Evolutionary conservation across 805 yeast genomes (phyloP), one percentile per base, ranked within the genome.

Genomic region (Candida railenensis): DNA sequence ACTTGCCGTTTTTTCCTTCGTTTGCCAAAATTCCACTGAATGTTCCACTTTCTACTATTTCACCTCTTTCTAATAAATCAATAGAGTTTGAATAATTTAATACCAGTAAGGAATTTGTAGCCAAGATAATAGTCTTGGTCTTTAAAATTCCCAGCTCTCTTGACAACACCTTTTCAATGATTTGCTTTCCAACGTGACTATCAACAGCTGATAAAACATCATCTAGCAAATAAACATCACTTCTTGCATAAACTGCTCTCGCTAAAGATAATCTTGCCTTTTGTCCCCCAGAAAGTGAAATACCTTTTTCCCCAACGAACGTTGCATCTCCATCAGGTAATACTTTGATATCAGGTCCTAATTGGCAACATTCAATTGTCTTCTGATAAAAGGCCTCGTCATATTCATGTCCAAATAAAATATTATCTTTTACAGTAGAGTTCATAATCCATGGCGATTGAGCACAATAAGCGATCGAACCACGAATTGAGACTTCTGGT

Each of bases 151-250:
- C 87, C 5, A 50, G 49, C 37, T 55, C 59, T 32, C 73, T 68
- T 15, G 81, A 57, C 43, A 66, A 54, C 14, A 82, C 85, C 34
- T 72, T 55, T 4, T 77, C 68, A 51, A 79, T 74, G 44, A 82
- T 76, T 44, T 73, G 76, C 49, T 70, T 76, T 39, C 85, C 81
- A 42, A 84, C 90, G 57, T 83, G 83, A 2, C 87, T 81, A 66
- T 84, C 90, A 16, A 84, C 90, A 2, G 89, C 89, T 52, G 85
- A 77, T 47, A 84, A 66, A 21, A 84, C 73, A 58, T 84, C 90
- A 65, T 84, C 90, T 45, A 84, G 53, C 34, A 84, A 58, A 48
- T 78, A 77, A 4, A 83, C 68, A 61, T 83, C 87, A 2, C 78
- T 73, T 45, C 82, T 66, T 0, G 87, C 65, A 57, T 84, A 84